These are phyloP conservation scores for Metahyphopichia silvanorum DNA, from an alignment of 805 yeast genomes.

Conservation along the genomic window DNA sequence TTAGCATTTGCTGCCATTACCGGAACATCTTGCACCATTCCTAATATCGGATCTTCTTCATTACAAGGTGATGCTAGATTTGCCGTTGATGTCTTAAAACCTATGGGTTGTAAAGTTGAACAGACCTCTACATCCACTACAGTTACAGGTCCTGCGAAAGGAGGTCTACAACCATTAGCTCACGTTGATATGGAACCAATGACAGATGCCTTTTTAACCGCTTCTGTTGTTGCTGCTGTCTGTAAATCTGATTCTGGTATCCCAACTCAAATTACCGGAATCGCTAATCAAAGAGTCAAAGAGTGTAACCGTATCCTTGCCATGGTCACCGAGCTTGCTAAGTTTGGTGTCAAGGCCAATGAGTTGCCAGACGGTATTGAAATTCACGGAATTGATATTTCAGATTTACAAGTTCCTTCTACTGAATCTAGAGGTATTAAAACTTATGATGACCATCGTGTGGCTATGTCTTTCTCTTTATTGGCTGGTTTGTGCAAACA, in stretches of 20 bases:
- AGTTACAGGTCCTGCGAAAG: slow-evolving; percentile 82
- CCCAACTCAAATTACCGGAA: slow-evolving; percentile 83
- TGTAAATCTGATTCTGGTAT: slow-evolving; percentile 46
- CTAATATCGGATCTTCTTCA: slow-evolving; percentile 88
- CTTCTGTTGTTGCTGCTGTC: slow-evolving; percentile 94
- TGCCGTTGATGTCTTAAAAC: slow-evolving; percentile 86
- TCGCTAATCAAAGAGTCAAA: slow-evolving; percentile 96
- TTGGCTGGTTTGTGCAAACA: slow-evolving; percentile 68
- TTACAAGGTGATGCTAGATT: slow-evolving; percentile 97
- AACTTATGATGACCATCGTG: slow-evolving; percentile 94
- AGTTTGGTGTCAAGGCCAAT: slow-evolving; percentile 82
- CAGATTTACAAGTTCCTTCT: slow-evolving; percentile 53
- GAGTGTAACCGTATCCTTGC: slow-evolving; percentile 96
- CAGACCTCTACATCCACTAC: slow-evolving; percentile 88
- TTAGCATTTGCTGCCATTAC: slow-evolving; percentile 96
- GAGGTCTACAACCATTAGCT: slow-evolving; percentile 63
- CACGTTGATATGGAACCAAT: slow-evolving; percentile 97
- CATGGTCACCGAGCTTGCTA: slow-evolving; percentile 83
- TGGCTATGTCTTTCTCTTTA: slow-evolving; percentile 94
- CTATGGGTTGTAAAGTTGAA: slow-evolving; percentile 90
- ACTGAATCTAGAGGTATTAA: slow-evolving; percentile 54
- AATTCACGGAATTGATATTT: slow-evolving; percentile 63
- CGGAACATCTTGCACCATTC: slow-evolving; percentile 88
- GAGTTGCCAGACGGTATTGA: slow-evolving; percentile 93
- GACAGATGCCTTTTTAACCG: slow-evolving; percentile 98